Percentiles rank a stretch among this genome's conserved stretches.
Conservation (phyloP, 2,329 filamentous ascomycete species). For the Colletotrichum godetiae region DNA sequence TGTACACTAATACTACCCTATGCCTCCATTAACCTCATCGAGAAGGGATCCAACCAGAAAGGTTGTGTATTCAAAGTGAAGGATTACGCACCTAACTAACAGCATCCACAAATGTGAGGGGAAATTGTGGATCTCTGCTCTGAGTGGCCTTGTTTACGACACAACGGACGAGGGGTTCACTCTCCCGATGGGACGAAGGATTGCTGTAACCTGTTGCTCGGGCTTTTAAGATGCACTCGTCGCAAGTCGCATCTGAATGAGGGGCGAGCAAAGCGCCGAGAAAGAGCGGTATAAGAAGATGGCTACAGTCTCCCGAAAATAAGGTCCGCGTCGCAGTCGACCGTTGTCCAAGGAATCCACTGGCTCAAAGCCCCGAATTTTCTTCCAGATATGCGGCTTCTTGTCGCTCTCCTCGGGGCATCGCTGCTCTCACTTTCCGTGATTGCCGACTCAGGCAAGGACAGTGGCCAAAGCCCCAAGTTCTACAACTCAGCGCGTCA, state of each 20-base stretch:
- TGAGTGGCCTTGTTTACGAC: conserved; percentile 8
- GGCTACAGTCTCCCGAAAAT: neutral
- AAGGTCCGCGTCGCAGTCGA: neutral
- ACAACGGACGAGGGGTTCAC: conserved; percentile 16
- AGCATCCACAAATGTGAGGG: conserved; percentile 7
- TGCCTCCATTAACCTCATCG: neutral
- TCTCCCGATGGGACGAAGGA: conserved; percentile 9
- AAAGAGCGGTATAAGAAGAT: conserved; percentile 8
- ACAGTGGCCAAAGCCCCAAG: conserved; percentile 36
- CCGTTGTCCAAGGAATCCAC: neutral
- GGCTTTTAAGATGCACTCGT: neutral
- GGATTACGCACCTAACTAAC: neutral
- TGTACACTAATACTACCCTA: neutral
- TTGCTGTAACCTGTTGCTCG: neutral
- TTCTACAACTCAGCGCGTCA: conserved; percentile 49
- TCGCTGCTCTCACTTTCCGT: neutral
- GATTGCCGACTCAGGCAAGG: neutral
- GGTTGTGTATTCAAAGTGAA: neutral
- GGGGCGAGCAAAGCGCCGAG: conserved; percentile 2
- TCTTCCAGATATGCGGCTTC: conserved; percentile 1
- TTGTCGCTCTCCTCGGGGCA: neutral
- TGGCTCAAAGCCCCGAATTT: neutral
- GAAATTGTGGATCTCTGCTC: conserved; percentile 32
- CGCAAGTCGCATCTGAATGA: conserved; percentile 9
- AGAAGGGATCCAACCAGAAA: neutral